Base-by-base conservation (phyloP, 163 green algal genomes). In the Coccomyxa subellipsoidea region DNA sequence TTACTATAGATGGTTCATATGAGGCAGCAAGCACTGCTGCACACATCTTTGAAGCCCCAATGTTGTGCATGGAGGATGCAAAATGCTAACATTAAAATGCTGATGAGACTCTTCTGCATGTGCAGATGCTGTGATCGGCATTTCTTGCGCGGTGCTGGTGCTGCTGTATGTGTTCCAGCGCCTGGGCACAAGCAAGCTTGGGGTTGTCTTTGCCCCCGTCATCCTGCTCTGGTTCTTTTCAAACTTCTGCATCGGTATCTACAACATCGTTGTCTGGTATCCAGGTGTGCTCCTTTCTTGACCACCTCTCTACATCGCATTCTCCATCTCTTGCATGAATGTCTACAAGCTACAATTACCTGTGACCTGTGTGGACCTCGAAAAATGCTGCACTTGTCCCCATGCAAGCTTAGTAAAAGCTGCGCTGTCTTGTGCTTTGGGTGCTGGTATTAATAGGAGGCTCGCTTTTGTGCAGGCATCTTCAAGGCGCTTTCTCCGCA, bases 141-240 rank as follows among this genome's bases (percentile, higher is more conserved):
- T 95, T 39, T 86, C 83, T 39, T 71, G 77, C 32, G 88, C 66
- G 29, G 86, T 95, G 38, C 80, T 95, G n/a, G 79, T 89, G 4
- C 4, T 87, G 25, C 83, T 95, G 10, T 95, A 94, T 70, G 1
- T 76, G 0, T 10, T 84, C 9, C 92, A 95, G 90, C 80, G 40
- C 10, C 81, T 86, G 4, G 92, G 91, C 38, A 94, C 89, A 0
- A 29, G 47, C 75, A 80, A 80, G 4, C 70, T 93, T 2, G 79
- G 78, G n/a, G 78, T 79, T 31, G 10, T 81, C 38, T 92, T 90
- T 34, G 82, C 87, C 15, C 84, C 86, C 66, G 66, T 90, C 31
- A 73, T 83, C 47, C 38, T 82, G 32, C 18, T 82, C 79, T 90
- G 84, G 78, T 81, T 85, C 35, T 25, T 82, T 9, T 59, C 69